Percentiles rank a stretch among this genome's conserved stretches.
Evolutionary conservation across 2,329 filamentous ascomycete genomes (phyloP).

Genomic region (Colletotrichum neosansevieriae): DNA sequence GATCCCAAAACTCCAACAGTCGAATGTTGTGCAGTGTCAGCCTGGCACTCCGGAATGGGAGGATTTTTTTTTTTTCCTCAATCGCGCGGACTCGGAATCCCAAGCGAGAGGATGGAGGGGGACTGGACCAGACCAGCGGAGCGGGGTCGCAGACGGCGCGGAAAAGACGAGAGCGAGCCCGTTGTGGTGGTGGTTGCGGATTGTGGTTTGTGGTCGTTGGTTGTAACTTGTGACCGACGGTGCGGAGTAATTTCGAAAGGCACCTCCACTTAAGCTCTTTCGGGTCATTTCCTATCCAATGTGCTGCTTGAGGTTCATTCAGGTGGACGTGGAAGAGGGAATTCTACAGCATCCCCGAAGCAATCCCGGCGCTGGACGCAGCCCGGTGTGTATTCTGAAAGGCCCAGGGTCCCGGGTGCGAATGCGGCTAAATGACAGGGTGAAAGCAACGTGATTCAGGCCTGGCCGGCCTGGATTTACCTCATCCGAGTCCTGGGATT

Average conservation of each 20-base stretch:
- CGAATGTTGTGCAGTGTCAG: neutral
- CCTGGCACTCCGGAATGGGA: neutral
- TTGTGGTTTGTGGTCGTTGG: neutral
- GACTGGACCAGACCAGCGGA: neutral
- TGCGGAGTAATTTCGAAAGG: neutral
- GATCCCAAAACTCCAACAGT: too few species aligned
- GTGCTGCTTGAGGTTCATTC: neutral
- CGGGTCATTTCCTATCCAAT: neutral
- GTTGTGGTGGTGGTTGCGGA: neutral
- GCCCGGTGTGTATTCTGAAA: too few species aligned
- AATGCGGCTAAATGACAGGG: too few species aligned
- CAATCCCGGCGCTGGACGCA: neutral
- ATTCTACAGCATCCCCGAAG: neutral
- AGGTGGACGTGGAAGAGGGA: neutral
- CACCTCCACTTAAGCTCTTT: slow-evolving; percentile 6
- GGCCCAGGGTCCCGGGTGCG: too few species aligned
- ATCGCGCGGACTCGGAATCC: neutral
- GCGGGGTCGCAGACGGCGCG: slow-evolving; percentile 5
- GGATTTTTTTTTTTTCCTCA: neutral
- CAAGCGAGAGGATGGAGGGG: neutral
- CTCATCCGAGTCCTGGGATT: too few species aligned
- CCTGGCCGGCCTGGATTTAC: too few species aligned
- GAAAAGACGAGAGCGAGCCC: neutral
- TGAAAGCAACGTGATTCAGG: too few species aligned
- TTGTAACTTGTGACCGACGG: neutral